Evolutionary conservation across 1,139 yeast species (phyloP).

Genomic region (Hyphopichia pseudoburtonii): DNA sequence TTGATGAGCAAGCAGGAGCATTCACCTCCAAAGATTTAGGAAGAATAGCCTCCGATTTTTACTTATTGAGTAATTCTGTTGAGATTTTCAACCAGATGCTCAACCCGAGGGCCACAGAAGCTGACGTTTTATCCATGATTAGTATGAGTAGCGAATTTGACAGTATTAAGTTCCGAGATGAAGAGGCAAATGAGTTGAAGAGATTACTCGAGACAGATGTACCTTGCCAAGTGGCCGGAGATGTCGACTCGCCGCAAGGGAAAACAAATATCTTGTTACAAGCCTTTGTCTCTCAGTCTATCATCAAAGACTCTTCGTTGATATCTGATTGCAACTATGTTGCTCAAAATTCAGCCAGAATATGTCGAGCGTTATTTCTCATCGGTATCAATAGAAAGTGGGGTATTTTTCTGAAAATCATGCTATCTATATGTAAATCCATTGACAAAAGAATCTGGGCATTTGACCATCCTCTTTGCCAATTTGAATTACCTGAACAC

Average conservation of each 20-base stretch:
- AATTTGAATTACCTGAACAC: slow-evolving; percentile 75
- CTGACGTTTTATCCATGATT: slow-evolving; percentile 85
- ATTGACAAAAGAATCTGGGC: slow-evolving; percentile 86
- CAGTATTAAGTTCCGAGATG: slow-evolving; percentile 83
- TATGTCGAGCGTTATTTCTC: slow-evolving; percentile 84
- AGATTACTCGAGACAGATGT: slow-evolving; percentile 57
- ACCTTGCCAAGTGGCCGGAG: slow-evolving; percentile 85
- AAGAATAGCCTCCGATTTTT: slow-evolving; percentile 91
- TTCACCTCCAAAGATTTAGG: slow-evolving; percentile 89
- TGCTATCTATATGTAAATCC: slow-evolving; percentile 81
- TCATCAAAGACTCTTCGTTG: slow-evolving; percentile 75
- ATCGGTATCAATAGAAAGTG: slow-evolving; percentile 86
- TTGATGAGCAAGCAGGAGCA: slow-evolving; percentile 80
- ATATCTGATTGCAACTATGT: slow-evolving; percentile 88
- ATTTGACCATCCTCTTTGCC: slow-evolving; percentile 86
- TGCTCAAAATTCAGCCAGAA: slow-evolving; percentile 93
- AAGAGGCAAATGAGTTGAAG: slow-evolving; percentile 75
- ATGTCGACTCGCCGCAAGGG: slow-evolving; percentile 72
- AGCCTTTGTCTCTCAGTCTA: slow-evolving; percentile 77
- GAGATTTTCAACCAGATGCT: slow-evolving; percentile 87
- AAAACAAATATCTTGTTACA: slow-evolving; percentile 88
- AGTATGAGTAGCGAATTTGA: slow-evolving; percentile 96
- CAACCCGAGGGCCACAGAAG: slow-evolving; percentile 85
- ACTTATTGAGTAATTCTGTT: slow-evolving; percentile 77
- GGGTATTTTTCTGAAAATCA: slow-evolving; percentile 76